A percentile compares a stretch with the other conserved stretches of the same genome.
Conservation (phyloP, 73 alveolate genomes). For the Tetrahymena malaccensis region DNA sequence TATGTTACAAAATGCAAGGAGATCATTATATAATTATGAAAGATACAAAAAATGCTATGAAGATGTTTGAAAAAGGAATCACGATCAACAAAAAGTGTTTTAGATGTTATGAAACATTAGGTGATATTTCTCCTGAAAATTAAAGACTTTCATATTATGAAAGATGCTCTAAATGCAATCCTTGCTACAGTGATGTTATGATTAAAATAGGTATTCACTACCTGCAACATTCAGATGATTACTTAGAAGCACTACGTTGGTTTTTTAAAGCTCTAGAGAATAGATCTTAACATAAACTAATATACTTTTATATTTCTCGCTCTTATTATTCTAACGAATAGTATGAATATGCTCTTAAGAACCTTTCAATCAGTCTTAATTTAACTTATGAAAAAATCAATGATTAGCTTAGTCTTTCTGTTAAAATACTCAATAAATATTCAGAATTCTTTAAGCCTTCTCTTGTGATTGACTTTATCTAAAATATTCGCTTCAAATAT, state of each 20-base stretch:
- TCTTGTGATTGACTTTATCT: neutral
- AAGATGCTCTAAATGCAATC: neutral
- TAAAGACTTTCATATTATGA: neutral
- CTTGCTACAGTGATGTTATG: neutral
- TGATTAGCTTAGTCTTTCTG: neutral
- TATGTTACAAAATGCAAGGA: neutral
- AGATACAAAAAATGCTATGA: neutral
- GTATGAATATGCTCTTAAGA: neutral
- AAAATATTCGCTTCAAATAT: neutral
- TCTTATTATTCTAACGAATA: neutral
- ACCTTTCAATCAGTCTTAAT: neutral
- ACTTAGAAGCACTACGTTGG: neutral
- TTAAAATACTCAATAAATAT: neutral
- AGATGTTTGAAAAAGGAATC: neutral
- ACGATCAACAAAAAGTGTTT: neutral
- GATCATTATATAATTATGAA: neutral
- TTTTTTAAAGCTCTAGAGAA: neutral
- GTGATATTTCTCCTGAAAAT: neutral
- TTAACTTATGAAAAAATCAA: neutral
- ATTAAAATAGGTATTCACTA: neutral
- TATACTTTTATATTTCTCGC: neutral
- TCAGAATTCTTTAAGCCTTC: neutral
- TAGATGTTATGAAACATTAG: neutral
- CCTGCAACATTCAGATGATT: neutral
- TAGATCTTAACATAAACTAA: neutral